Evolutionary conservation across 129 eudicot species (phyloP).

Genomic region (Artemisia annua): DNA sequence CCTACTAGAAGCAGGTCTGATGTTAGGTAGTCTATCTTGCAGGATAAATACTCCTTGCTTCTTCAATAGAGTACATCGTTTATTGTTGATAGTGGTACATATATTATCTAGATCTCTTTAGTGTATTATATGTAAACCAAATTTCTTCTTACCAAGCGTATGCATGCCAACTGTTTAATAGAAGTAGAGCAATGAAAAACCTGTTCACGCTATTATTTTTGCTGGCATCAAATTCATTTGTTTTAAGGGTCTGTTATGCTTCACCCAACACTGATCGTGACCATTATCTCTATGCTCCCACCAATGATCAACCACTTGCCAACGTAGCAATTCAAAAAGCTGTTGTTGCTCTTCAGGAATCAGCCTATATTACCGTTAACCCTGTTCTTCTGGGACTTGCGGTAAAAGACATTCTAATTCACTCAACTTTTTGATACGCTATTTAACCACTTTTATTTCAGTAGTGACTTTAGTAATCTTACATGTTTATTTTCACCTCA

Average conservation of each 20-base stretch:
- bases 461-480: background rate
- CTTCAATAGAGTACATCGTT: background rate
- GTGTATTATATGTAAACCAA: no score
- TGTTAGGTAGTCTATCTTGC: constrained; percentile 7
- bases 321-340: constrained; percentile 59
- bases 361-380: constrained; percentile 48
- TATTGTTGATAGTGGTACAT: no score
- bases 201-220: constrained; percentile 4
- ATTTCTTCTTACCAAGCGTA: background rate
- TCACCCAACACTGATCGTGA: background rate
- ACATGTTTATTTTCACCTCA: background rate
- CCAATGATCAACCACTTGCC: constrained; percentile 67
- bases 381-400: constrained; percentile 55
- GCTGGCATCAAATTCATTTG: background rate
- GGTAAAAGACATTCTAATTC: constrained; percentile 29
- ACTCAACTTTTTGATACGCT: constrained; percentile 14
- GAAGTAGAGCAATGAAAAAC: constrained; percentile 8
- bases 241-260: background rate
- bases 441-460: background rate
- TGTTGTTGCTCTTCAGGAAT: constrained; percentile 34
- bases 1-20: constrained; percentile 22
- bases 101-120: constrained; percentile 5
- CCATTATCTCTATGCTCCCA: constrained; percentile 6
- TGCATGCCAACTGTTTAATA: background rate
- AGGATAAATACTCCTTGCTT: constrained; percentile 17